Percentiles rank a stretch among this genome's conserved stretches.
phyloP scores from a whole-genome alignment of 345 rosid genomes.

The Linum trigynum region DNA sequence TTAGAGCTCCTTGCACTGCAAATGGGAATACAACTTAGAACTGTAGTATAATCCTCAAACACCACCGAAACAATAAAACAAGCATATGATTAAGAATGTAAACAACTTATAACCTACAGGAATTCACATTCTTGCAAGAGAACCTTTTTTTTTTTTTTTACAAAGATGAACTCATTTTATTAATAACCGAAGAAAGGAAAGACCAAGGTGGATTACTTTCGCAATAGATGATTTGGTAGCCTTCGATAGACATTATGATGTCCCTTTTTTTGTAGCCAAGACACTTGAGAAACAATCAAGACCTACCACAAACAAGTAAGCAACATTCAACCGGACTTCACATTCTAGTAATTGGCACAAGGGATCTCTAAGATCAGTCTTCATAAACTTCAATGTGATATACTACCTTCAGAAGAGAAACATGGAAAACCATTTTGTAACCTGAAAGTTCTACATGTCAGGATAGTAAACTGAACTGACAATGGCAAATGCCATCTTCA shows the following conservation, averaged over 20 bases:
- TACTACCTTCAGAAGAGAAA: background rate
- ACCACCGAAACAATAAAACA: background rate
- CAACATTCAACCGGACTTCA: background rate
- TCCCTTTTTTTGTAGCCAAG: background rate
- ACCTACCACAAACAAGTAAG: background rate
- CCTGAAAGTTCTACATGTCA: background rate
- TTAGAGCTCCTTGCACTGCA: constrained; percentile 79
- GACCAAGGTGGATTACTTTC: background rate
- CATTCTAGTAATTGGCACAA: background rate
- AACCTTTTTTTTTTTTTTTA: too few species aligned
- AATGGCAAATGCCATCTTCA: background rate
- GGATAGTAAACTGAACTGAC: background rate
- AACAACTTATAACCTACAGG: background rate
- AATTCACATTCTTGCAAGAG: background rate
- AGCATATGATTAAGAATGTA: background rate
- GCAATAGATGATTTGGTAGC: background rate
- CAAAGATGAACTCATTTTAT: background rate
- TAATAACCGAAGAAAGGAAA: background rate
- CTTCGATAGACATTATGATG: background rate
- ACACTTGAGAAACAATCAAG: background rate
- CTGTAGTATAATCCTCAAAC: constrained; percentile 7
- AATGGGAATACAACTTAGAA: constrained; percentile 14
- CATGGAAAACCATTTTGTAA: background rate
- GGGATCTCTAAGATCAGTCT: background rate
- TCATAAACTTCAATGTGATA: background rate